Evolutionary conservation across 2,329 filamentous ascomycete genomes (phyloP), one percentile per base, ranked within the genome.

Genomic region (Alternaria incomplexa): DNA sequence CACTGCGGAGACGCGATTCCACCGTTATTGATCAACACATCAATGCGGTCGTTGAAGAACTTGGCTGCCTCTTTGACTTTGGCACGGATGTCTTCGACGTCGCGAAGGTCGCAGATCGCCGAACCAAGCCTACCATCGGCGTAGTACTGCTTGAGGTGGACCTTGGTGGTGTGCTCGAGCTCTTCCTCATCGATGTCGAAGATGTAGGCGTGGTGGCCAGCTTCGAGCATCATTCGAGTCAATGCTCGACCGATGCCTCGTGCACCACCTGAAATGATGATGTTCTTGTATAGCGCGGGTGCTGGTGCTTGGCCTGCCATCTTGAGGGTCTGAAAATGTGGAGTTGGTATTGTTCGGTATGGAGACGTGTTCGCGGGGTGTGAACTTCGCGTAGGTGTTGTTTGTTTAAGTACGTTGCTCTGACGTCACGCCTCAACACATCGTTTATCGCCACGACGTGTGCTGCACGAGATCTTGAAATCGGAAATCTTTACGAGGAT

Each of bases 181-280:
- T 83, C 61, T 50, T 74, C 67, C 69, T 75, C 65, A 30, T 80
- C 78, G 44, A 79, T 77, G 68, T 85, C 83, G 56, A 85, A 76
- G 40, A 85, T 80, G 72, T 81, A 84, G 63, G 85, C 80, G 43
- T 80, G 80, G 71, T 84, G 80, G 28, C 83, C 83, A 17, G 73
- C 73, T 66, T 80, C 73, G 46, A 82, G 81, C 56, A 82, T 80
- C 62, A 84, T 82, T 23, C 83, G 81, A n/a, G 79, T 79, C 32
- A 85, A 69, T 28, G 78, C 80, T 54, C 84, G 78, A 13, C 84
- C 83, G 61, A 86, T 85, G n/a, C 83, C 84, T 46, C 80, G 79
- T 6, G 81, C 83, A 25, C 80, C 82, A 23, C 83, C 83, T 30
- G 76, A 79, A 43, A 83, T 76, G 67, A 83, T 69, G 56, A 80